Evolutionary conservation across 2,329 filamentous ascomycete genomes (phyloP).

Genomic region (Aureobasidium sp.): DNA sequence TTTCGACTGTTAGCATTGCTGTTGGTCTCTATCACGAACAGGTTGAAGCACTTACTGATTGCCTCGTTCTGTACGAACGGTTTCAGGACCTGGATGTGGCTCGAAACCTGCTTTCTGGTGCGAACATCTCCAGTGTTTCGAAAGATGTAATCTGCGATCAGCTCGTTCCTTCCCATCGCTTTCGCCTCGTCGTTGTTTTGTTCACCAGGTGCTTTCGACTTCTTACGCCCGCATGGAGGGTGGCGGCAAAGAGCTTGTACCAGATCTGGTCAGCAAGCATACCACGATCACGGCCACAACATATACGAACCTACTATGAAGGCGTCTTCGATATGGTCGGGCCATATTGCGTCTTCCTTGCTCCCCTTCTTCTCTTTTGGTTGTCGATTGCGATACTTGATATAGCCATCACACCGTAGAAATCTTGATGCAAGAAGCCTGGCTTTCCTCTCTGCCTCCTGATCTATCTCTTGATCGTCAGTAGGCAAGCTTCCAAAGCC

Average conservation of each 20-base stretch:
- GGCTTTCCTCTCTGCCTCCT: constrained; percentile 20
- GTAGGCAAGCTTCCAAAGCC: neutral
- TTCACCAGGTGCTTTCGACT: constrained; percentile 26
- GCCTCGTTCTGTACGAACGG: constrained; percentile 47
- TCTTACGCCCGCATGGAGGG: constrained; percentile 53
- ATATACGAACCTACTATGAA: constrained; percentile 40
- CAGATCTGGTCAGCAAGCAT: constrained; percentile 5
- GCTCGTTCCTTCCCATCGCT: constrained; percentile 53
- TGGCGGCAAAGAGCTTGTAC: constrained; percentile 44
- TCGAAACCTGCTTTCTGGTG: constrained; percentile 55
- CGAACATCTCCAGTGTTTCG: constrained; percentile 48
- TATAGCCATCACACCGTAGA: constrained; percentile 34
- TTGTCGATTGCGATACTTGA: constrained; percentile 40
- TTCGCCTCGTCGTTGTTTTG: constrained; percentile 32
- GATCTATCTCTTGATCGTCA: constrained; percentile 16
- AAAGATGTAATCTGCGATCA: constrained; percentile 53
- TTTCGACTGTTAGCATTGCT: neutral
- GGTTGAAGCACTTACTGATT: constrained; percentile 21
- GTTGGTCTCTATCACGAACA: neutral
- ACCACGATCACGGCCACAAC: neutral
- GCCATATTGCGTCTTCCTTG: constrained; percentile 37
- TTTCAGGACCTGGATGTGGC: constrained; percentile 57
- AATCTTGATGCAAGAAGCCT: constrained; percentile 25
- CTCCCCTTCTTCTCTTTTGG: constrained; percentile 25
- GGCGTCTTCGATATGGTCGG: constrained; percentile 40